Evolutionary conservation across 805 yeast genomes (phyloP).

Genomic region (Candida ovalis): DNA sequence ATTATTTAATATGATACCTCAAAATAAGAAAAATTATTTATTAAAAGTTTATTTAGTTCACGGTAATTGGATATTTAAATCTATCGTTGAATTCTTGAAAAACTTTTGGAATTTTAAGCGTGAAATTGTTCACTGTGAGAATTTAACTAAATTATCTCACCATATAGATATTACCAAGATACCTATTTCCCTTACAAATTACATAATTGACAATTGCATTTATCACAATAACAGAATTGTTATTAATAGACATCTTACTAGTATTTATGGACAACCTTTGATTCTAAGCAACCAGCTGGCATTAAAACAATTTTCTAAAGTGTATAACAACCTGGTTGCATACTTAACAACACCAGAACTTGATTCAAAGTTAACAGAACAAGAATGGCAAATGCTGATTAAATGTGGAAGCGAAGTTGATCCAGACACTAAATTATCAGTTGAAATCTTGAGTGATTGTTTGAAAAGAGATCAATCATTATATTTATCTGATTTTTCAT

Average conservation of each 20-base stretch:
- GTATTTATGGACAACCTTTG: conserved; percentile 31
- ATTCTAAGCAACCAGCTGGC: conserved; percentile 20
- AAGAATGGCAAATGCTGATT: conserved; percentile 30
- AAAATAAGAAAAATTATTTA: conserved; percentile 49
- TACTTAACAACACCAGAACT: conserved; percentile 27
- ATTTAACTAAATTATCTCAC: conserved; percentile 35
- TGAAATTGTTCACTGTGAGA: conserved; percentile 33
- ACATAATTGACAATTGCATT: conserved; percentile 52
- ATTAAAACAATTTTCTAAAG: conserved; percentile 28
- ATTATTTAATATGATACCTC: conserved; percentile 53
- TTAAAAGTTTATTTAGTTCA: conserved; percentile 75
- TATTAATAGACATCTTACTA: conserved; percentile 40
- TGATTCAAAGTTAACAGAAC: conserved; percentile 16
- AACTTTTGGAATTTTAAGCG: conserved; percentile 40
- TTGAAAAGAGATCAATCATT: conserved; percentile 44
- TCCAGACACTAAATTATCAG: conserved; percentile 26
- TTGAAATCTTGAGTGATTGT: conserved; percentile 45
- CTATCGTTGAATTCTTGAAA: conserved; percentile 66
- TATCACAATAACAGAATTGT: conserved; percentile 49
- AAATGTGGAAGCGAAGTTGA: conserved; percentile 22
- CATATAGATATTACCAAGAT: conserved; percentile 71
- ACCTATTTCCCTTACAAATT: conserved; percentile 72
- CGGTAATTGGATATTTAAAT: conserved; percentile 84
- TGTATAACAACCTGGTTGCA: conserved; percentile 32
- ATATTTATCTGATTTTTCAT: conserved; percentile 54